phyloP scores from a whole-genome alignment of 164 flowering plant genomes.

The Magnolia changhungtana region DNA sequence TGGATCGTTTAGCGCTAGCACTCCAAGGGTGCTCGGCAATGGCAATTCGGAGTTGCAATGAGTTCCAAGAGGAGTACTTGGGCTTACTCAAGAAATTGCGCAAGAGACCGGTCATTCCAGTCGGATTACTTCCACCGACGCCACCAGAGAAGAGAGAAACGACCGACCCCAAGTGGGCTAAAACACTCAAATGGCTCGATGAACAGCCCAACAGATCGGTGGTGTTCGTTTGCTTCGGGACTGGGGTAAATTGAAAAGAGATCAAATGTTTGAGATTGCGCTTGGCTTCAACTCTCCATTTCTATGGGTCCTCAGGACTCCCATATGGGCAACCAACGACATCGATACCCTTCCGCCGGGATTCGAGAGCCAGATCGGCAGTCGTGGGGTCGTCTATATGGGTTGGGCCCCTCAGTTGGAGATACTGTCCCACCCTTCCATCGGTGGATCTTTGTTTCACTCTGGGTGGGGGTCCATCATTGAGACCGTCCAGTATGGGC shows the following conservation, averaged over 20 bases:
- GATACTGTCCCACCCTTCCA: slow-evolving; percentile 44
- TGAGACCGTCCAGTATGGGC: slow-evolving; percentile 44
- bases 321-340: slow-evolving; percentile 11
- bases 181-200: slow-evolving; percentile 42
- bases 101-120: slow-evolving; percentile 42
- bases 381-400: slow-evolving; percentile 30
- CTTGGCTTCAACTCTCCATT: slow-evolving; percentile 62
- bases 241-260: slow-evolving; percentile 32
- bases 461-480: slow-evolving; percentile 60
- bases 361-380: slow-evolving; percentile 25
- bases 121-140: slow-evolving; percentile 47
- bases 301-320: slow-evolving; percentile 40
- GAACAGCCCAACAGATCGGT: slow-evolving; percentile 25
- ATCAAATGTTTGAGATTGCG: slow-evolving; percentile 39
- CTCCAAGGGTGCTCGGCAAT: slow-evolving; percentile 34
- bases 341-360: slow-evolving; percentile 32
- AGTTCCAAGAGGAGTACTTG: slow-evolving; percentile 58
- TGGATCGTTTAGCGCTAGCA: slow-evolving; percentile 20
- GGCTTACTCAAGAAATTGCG: slow-evolving; percentile 25
- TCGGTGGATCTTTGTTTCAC: slow-evolving; percentile 59
- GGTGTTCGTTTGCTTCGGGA: slow-evolving; percentile 56
- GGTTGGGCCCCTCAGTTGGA: slow-evolving; percentile 57
- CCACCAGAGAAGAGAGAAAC: neutral
- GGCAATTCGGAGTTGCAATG: slow-evolving; percentile 37
- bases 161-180: slow-evolving; percentile 25